Evolutionary conservation across 148 eudicot genomes (phyloP), one percentile per base, ranked within the genome.

Genomic region (Vaccinium vitisidaea): DNA sequence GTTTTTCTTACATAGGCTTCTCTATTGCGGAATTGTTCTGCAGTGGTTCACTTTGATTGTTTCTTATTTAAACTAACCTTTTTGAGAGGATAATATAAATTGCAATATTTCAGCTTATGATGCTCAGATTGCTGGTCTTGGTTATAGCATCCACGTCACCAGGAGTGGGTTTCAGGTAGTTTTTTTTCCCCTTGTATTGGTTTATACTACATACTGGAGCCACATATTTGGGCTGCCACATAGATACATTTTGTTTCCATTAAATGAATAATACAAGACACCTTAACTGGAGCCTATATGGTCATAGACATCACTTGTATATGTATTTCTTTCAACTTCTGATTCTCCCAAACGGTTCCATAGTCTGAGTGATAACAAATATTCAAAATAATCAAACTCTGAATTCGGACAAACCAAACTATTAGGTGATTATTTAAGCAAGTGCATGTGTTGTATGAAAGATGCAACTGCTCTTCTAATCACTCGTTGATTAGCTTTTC

Each of bases 101-200:
- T 54, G 67, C 21, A 23, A 54, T 83, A 54, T 87, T 87, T 85
- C 98, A 97, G 99, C 99, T 75, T 97, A 96, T 75, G 90, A 95
- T 91, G 99, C 99, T 79, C 94, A 92, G 87, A 92, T 95, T 93
- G 98, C 99, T 90, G 98, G 98, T 90, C 99, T 96, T 73, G 79
- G 89, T 83, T 96, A 96, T 88, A 86, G 61, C 30, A 87, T 95
- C 74, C 82, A 77, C 87, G 87, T 81, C 75, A 84, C 90, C n/a
- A 90, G 90, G 76, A 85, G 71, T 89, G 99, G 99, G 78, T 97
- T 97, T 88, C 94, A 94, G 99, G 99, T 97, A 88, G 46, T 1
- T 32, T 32, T 58, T 76, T 27, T 75, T 2, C 43, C 50, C 0
- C 59, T 23, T 0, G 5, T 65, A 65, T 65, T 10, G 69, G 69